Base-by-base conservation (phyloP, 345 rosid species). In the Conringia planisiliqua region DNA sequence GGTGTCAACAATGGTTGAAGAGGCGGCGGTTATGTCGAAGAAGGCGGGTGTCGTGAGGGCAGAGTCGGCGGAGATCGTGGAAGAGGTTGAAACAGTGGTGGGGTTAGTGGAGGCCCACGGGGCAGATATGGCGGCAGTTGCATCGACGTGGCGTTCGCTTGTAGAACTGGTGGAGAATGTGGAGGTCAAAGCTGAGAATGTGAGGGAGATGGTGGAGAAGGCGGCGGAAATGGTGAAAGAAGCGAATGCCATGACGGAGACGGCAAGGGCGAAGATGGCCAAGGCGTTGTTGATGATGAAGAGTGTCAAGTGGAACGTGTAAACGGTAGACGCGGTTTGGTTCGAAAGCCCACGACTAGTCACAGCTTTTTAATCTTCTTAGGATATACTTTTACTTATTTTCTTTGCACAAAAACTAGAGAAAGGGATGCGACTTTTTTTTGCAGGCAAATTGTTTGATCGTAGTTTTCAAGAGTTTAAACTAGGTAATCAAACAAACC, bases 221-320 rank as follows among this genome's bases (percentile, higher is more conserved):
- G 70, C 61, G 12, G 55, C 44, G 0, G 24, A 51, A 3, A 51
- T 72, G 55, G 42, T 62, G 54, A 6, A 40, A 40, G 76, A 62
- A 62, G 76, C 70, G 2, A 44, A 62, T 20, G 8, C 13, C 11
- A 29, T 2, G 8, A 30, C 35, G 42, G 76, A 62, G 54, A 62
- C 7, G 27, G 62, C 69, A 3, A 72, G 3, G 20, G 61, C 11
- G 0, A 29, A 52, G 11, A 72, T 72, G 70, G 54, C 16, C 0
- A 72, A 51, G 62, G 76, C 54, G 3, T 3, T 52, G 14, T 17
- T 1, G 33, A 9, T 72, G 16, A 62, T 63, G 26, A 40, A 10
- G 55, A 40, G 5, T 2, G 70, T 62, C 8, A 10, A 6, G 63
- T 51, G 77, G 77, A 43, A 42, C 55, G 62, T 13, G 8, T 72